Percentiles rank a stretch among this genome's conserved stretches.
Conservation (phyloP, 179 eudicot genomes). For the Beta lomatogona region DNA sequence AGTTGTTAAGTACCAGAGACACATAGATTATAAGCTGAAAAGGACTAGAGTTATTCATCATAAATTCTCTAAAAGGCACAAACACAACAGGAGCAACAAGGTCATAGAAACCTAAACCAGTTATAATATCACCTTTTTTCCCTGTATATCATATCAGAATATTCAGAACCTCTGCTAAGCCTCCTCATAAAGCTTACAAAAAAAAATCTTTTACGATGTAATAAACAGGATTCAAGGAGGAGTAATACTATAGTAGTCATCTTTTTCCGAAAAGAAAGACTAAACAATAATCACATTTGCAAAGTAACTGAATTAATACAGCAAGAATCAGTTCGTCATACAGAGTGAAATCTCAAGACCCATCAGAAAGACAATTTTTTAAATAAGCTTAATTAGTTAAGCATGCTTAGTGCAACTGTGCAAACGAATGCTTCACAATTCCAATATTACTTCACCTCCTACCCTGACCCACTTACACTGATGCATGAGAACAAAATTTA, state of each 20-base stretch:
- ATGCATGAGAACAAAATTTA: neutral
- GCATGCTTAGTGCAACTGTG: neutral
- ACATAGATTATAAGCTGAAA: neutral
- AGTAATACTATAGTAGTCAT: neutral
- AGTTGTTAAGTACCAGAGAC: neutral
- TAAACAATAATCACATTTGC: neutral
- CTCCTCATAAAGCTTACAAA: neutral
- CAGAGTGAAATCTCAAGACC: neutral
- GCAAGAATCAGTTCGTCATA: neutral
- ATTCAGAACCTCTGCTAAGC: no score
- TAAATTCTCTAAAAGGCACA: neutral
- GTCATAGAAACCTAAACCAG: neutral
- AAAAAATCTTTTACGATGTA: neutral
- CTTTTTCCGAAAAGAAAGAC: neutral
- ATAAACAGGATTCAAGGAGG: neutral
- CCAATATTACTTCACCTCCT: neutral
- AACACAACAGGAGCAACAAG: neutral
- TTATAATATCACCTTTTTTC: neutral
- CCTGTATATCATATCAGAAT: neutral
- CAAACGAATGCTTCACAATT: neutral
- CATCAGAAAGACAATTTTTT: neutral
- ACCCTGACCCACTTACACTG: neutral
- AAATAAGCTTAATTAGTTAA: neutral
- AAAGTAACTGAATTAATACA: neutral
- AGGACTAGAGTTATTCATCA: neutral